Evolutionary conservation across 2,329 filamentous ascomycete genomes (phyloP), one percentile per base, ranked within the genome.

Genomic region (Aspergillus pseudoglaucus): DNA sequence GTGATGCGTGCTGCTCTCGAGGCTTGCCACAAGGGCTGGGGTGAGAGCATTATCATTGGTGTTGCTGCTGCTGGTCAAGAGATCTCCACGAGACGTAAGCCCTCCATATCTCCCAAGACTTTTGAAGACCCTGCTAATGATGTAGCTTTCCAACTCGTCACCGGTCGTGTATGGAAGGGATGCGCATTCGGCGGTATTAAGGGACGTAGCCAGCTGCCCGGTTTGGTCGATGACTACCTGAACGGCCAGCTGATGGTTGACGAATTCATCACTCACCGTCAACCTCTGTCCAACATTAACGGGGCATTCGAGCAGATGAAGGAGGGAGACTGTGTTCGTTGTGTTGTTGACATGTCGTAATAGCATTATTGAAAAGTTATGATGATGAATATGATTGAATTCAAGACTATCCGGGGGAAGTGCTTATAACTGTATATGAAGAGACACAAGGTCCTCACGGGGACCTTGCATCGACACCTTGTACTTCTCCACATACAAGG

Each of bases 21-120:
- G 77, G 90, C 93, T 43, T 97, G 90, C 78, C 93, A 98, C 79
- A 98, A 98, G 82, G 93, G 93, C 43, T 98, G 93, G 93, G 93
- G 93, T 63, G 83, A 96, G 79, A 94, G 87, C 67, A 95, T 98
- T 71, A 83, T 98, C 70, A 98, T 98, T 63, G 93, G 93, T 71
- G 93, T 98, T 55, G 91, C 91, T 52, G 91, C 91, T 59, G 91
- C 91, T 50, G 91, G 91, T 45, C 90, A 96, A 75, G 91, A 97
- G 76, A 97, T 97, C 59, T 79, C 85, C 56, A 97, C 91, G 46
- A 81, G 91, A 70, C 90, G 89, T 95, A 78, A 79, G 88, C 83
- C 49, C 38, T 38, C 40, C 38, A 43, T 35, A 44, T 17, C 20
- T 38, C n/a, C 18, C 35, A 22, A 22, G 22, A 22, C 22, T 22